Conservation (phyloP, 2,329 filamentous ascomycete genomes). For the Fusarium sp. region DNA sequence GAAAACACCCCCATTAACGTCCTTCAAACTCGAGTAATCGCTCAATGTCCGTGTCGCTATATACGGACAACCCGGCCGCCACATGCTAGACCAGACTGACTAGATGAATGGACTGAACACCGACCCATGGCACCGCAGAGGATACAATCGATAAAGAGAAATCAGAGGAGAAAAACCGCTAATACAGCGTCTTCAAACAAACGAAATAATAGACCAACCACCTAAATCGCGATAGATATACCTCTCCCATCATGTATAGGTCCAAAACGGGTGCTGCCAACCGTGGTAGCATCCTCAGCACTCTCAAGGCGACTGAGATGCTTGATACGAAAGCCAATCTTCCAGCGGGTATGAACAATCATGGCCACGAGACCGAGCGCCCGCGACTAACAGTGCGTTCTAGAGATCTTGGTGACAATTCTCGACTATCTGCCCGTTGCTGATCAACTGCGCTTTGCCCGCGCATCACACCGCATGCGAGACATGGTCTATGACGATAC, state of each 20-base stretch:
- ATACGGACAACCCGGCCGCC: slow-evolving; percentile 32
- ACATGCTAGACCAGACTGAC: slow-evolving; percentile 37
- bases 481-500: slow-evolving; percentile 99
- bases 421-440: slow-evolving; percentile 89
- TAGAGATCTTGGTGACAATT: slow-evolving; percentile 88
- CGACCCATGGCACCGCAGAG: slow-evolving; percentile 27
- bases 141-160: slow-evolving; percentile 27
- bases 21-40: background rate
- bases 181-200: background rate
- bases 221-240: slow-evolving; percentile 13
- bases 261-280: slow-evolving; percentile 57
- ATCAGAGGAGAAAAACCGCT: slow-evolving; percentile 6
- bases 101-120: slow-evolving; percentile 35
- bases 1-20: background rate
- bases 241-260: slow-evolving; percentile 56
- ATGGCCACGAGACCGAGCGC: background rate
- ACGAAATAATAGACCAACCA: slow-evolving; percentile 1
- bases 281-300: slow-evolving; percentile 74
- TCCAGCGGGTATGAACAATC: slow-evolving; percentile 75
- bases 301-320: slow-evolving; percentile 85
- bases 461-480: slow-evolving; percentile 85
- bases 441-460: slow-evolving; percentile 88
- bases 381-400: slow-evolving; percentile 15
- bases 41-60: slow-evolving; percentile 35
- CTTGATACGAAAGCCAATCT: slow-evolving; percentile 81